Percentiles rank a stretch among this genome's conserved stretches.
Conservation (phyloP, 2,329 filamentous ascomycete genomes). For the Erysiphe pulchra region DNA sequence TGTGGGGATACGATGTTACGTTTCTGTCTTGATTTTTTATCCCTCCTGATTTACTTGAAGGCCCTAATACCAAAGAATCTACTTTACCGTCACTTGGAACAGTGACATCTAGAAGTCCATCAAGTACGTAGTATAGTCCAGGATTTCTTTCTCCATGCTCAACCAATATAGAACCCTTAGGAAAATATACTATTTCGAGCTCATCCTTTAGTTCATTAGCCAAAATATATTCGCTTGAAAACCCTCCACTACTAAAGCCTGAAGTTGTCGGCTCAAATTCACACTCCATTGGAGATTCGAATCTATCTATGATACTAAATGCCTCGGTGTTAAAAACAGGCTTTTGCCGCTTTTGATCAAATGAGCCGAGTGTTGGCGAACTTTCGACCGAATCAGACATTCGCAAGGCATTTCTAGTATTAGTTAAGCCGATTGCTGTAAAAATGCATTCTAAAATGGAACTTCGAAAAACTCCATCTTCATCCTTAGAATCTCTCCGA, state of each 20-base stretch:
- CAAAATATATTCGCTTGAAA: conserved; percentile 37
- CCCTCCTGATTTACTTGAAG: conserved; percentile 6
- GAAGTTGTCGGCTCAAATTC: conserved; percentile 73
- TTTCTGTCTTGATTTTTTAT: conserved; percentile 13
- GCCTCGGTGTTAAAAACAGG: conserved; percentile 58
- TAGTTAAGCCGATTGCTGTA: conserved; percentile 66
- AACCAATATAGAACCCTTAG: conserved; percentile 76
- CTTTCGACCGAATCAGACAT: conserved; percentile 56
- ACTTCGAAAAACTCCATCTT: conserved; percentile 68
- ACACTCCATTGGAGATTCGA: conserved; percentile 50
- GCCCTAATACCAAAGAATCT: conserved; percentile 11
- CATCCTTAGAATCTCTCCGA: conserved; percentile 59
- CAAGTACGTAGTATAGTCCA: conserved; percentile 88
- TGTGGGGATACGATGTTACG: conserved; percentile 20
- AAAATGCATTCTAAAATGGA: conserved; percentile 91
- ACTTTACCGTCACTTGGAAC: conserved; percentile 33
- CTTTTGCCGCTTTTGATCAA: conserved; percentile 59
- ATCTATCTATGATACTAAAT: conserved; percentile 74
- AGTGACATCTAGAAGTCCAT: conserved; percentile 86
- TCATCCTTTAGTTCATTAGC: conserved; percentile 71
- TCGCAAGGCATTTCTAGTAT: conserved; percentile 34
- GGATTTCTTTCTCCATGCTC: conserved; percentile 95
- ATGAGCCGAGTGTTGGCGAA: conserved; percentile 63
- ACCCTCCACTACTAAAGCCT: conserved; percentile 28
- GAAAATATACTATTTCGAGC: conserved; percentile 92